A percentile compares a stretch with the other conserved stretches of the same genome.
Conservation (phyloP, 805 yeast species). For the Cyberlindnera maclurae region DNA sequence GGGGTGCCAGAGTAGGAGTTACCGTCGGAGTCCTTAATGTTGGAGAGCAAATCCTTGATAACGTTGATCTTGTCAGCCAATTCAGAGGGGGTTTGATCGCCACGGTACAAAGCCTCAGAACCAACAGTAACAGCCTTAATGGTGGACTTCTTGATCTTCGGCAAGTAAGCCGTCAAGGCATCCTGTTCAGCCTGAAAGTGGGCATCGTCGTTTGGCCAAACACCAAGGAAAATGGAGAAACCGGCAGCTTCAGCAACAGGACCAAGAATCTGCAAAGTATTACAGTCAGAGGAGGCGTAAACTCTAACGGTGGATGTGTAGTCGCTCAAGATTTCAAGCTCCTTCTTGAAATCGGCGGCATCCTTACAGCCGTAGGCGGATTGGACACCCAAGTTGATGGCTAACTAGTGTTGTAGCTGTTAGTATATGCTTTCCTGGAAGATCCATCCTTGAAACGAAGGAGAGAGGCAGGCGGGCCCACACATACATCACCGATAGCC, state of each 20-base stretch:
- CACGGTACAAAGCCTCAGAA: constrained; percentile 92
- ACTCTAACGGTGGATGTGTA: constrained; percentile 70
- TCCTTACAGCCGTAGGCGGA: constrained; percentile 65
- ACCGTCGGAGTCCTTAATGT: constrained; percentile 74
- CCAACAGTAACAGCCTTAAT: constrained; percentile 83
- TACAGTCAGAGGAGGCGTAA: constrained; percentile 91
- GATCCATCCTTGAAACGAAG: not conserved
- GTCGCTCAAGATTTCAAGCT: constrained; percentile 50
- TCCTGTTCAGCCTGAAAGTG: constrained; percentile 69
- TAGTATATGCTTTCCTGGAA: not conserved
- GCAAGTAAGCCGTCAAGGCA: constrained; percentile 67
- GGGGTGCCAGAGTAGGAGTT: constrained; percentile 60
- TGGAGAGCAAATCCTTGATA: constrained; percentile 51
- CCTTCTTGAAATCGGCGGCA: constrained; percentile 61
- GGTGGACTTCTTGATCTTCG: constrained; percentile 59
- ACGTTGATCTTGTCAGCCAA: constrained; percentile 63
- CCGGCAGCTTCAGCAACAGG: constrained; percentile 81
- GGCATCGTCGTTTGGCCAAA: constrained; percentile 88
- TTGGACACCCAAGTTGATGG: constrained; percentile 83
- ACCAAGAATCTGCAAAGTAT: constrained; percentile 75
- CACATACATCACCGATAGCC: constrained; percentile 51
- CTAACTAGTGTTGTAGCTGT: constrained; percentile 38
- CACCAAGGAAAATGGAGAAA: constrained; percentile 72
- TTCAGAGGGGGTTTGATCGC: constrained; percentile 66
- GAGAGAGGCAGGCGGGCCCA: not conserved